Conservation (phyloP, 495 filamentous ascomycete genomes). For the Tetracladium setigerum region DNA sequence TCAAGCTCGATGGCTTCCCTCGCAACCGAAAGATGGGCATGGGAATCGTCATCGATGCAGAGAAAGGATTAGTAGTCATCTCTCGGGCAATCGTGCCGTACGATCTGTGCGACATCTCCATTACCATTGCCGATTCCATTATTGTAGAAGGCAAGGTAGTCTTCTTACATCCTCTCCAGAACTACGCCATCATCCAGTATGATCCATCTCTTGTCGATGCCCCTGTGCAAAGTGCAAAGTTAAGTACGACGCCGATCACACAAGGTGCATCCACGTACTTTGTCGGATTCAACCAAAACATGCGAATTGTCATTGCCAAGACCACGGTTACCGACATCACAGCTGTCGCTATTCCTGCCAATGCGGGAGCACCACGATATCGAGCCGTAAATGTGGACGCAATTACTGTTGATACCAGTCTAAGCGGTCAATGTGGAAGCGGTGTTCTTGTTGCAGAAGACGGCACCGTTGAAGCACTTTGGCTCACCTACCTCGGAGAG, state of each 20-base stretch:
- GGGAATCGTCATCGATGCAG: conserved; percentile 91
- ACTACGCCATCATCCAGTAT: conserved; percentile 93
- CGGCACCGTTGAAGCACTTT: conserved; percentile 87
- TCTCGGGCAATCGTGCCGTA: conserved; percentile 92
- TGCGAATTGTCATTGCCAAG: conserved; percentile 85
- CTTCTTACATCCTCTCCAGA: conserved; percentile 97
- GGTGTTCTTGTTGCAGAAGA: conserved; percentile 87
- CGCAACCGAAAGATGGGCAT: conserved; percentile 88
- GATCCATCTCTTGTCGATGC: conserved; percentile 88
- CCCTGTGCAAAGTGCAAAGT: conserved; percentile 79
- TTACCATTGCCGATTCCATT: conserved; percentile 93
- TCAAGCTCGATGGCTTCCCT: conserved; percentile 95
- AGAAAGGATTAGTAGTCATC: conserved; percentile 89
- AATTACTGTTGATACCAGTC: conserved; percentile 89
- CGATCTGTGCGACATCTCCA: conserved; percentile 89
- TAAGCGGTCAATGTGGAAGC: conserved; percentile 88
- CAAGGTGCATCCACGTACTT: conserved; percentile 89
- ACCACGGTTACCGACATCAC: conserved; percentile 97
- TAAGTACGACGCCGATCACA: conserved; percentile 74
- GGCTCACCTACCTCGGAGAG: conserved; percentile 95
- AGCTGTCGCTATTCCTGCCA: conserved; percentile 92
- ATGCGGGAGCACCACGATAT: conserved; percentile 84
- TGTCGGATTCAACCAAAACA: conserved; percentile 94
- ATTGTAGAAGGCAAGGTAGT: conserved; percentile 89
- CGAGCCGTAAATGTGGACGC: conserved; percentile 95